phyloP scores from a whole-genome alignment of 1,139 yeast species.

The Blastobotrys ciferrii region DNA sequence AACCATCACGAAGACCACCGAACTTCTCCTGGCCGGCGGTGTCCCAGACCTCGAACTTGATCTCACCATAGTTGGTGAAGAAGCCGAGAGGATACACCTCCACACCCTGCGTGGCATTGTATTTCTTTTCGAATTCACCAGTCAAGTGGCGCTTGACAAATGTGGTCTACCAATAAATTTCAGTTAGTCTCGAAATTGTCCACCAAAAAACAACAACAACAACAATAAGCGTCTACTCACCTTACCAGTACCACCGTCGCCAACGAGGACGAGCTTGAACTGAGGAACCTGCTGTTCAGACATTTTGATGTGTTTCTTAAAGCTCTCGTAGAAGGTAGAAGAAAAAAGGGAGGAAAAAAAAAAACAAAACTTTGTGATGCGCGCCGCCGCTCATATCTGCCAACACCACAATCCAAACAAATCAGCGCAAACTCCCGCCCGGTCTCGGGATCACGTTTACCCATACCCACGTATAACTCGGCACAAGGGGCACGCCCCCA shows the following conservation, averaged over 20 bases:
- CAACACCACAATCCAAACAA: not conserved
- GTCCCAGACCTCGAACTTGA: slow-evolving; percentile 99
- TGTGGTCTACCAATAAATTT: slow-evolving; percentile 63
- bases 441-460: not conserved
- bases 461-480: not conserved
- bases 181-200: slow-evolving; percentile 6
- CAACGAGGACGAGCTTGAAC: slow-evolving; percentile 95
- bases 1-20: slow-evolving; percentile 99
- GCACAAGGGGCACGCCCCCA: not conserved
- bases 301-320: slow-evolving; percentile 37
- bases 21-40: slow-evolving; percentile 99
- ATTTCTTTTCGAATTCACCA: slow-evolving; percentile 99
- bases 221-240: slow-evolving; percentile 37
- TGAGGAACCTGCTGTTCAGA: slow-evolving; percentile 82
- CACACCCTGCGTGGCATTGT: slow-evolving; percentile 98
- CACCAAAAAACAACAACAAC: not conserved
- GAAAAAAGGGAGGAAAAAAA: slow-evolving; percentile 14
- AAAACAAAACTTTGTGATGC: slow-evolving; percentile 6
- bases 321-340: slow-evolving; percentile 4
- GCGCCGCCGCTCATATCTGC: slow-evolving; percentile 5
- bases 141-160: slow-evolving; percentile 99
- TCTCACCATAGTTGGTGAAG: slow-evolving; percentile 98
- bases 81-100: slow-evolving; percentile 98
- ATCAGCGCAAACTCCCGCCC: not conserved
- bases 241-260: slow-evolving; percentile 99